A percentile compares a stretch with the other conserved stretches of the same genome.
Evolutionary conservation across 805 yeast genomes (phyloP).

Genomic region (Candida silvatica): DNA sequence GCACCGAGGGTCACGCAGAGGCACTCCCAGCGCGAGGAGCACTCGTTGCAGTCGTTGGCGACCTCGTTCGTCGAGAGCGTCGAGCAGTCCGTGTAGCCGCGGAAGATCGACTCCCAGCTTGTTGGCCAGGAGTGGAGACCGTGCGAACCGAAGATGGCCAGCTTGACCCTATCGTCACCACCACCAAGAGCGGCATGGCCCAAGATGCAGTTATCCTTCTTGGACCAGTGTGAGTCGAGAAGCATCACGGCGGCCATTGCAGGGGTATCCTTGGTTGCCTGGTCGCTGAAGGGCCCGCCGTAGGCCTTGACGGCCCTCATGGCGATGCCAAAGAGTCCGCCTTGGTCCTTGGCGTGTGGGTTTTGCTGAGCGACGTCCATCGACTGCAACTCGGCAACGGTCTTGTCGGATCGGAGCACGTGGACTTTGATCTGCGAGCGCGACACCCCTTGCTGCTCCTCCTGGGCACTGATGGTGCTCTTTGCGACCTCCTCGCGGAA

Average conservation of each 20-base stretch:
- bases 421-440: conserved; percentile 73
- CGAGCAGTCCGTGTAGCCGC: conserved; percentile 68
- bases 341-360: conserved; percentile 57
- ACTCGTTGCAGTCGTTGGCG: conserved; percentile 83
- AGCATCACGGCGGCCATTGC: conserved; percentile 80
- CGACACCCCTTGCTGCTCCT: conserved; percentile 20
- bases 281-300: conserved; percentile 43
- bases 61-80: conserved; percentile 55
- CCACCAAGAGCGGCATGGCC: conserved; percentile 97
- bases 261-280: conserved; percentile 30
- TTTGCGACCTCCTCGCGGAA: conserved; percentile 57
- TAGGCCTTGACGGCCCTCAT: conserved; percentile 54
- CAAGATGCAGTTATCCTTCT: conserved; percentile 42
- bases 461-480: conserved; percentile 45
- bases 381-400: conserved; percentile 65
- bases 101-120: conserved; percentile 60
- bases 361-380: conserved; percentile 86
- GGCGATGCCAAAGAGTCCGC: conserved; percentile 74
- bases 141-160: conserved; percentile 93
- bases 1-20: conserved; percentile 84
- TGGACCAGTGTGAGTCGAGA: conserved; percentile 82
- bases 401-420: conserved; percentile 55
- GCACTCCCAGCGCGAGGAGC: conserved; percentile 89
- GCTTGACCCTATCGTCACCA: conserved; percentile 54
- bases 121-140: conserved; percentile 91